Evolutionary conservation across 805 yeast species (phyloP).

Genomic region (Cyberlindnera xylosilytica): DNA sequence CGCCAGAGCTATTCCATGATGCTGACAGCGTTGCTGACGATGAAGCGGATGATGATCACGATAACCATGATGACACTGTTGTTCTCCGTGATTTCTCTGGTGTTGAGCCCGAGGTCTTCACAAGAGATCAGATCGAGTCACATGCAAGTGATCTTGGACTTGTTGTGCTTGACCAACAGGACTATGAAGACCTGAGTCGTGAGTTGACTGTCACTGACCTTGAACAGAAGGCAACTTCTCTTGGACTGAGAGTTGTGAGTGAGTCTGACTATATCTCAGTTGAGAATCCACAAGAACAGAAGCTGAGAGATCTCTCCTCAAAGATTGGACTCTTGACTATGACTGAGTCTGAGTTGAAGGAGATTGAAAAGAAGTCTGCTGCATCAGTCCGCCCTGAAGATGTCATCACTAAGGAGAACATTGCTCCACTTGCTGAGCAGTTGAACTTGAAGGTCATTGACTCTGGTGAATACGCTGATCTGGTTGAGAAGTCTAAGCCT

Average conservation of each 20-base stretch:
- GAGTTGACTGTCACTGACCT: constrained; percentile 7
- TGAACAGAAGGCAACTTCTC: constrained; percentile 10
- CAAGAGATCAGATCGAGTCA: constrained; percentile 9
- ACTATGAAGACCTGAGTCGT: constrained; percentile 14
- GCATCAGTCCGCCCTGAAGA: constrained; percentile 8
- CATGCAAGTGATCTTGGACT: constrained; percentile 23
- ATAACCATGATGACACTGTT: constrained; percentile 16
- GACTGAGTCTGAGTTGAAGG: constrained; percentile 9
- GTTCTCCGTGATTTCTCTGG: constrained; percentile 4
- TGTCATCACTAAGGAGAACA: constrained; percentile 12
- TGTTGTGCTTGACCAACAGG: constrained; percentile 27
- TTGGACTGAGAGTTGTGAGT: constrained; percentile 26
- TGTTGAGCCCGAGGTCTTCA: not conserved
- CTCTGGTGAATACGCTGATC: constrained; percentile 16
- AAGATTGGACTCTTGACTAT: constrained; percentile 19
- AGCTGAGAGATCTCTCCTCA: constrained; percentile 17
- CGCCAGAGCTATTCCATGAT: constrained; percentile 7
- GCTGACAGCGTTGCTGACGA: constrained; percentile 10
- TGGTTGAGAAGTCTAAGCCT: constrained; percentile 13
- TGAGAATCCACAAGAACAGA: constrained; percentile 15
- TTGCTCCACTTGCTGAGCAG: constrained; percentile 12
- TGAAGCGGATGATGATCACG: constrained; percentile 17
- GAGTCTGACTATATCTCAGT: constrained; percentile 15
- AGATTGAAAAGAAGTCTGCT: constrained; percentile 5
- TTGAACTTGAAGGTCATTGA: constrained; percentile 25